Evolutionary conservation across 2,329 filamentous ascomycete species (phyloP), one percentile per base, ranked within the genome.

Genomic region (Colletotrichum graminicola): DNA sequence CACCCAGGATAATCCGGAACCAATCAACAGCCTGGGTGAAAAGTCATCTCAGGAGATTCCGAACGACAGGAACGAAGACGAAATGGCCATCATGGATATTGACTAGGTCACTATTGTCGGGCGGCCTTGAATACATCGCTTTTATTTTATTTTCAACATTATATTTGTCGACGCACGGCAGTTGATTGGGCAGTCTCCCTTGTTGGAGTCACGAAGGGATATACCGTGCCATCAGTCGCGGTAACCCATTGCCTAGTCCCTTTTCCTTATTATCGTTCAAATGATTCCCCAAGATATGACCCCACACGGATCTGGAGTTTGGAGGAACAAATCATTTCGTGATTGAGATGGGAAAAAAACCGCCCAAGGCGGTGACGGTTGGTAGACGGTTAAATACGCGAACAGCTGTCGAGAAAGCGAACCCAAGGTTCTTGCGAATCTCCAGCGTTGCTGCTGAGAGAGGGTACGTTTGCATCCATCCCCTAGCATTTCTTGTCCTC

Each of bases 51-150:
- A 69, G 32, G 69, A 72, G 29, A 41, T 60, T 3, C 59, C 60
- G 7, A 52, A 51, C 21, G 66, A 68, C 29, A 57, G 32, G 10
- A 60, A 54, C 41, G 69, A 83, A 59, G 79, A 81, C 51, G 80
- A 77, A 34, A 81, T 82, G 71, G 76, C 78, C 49, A 72, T 76
- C 12, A 84, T 84, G 82, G 82, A 84, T 34, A 76, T 83, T 29
- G 82, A 84, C 64, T 83, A 76, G 75, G 45, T 23, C 23, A 14
- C 16, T 34, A 5, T 41, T 21, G 16, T 43, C 32, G 18, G 32
- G 36, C 21, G 26, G 43, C 36, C 6, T n/a, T 29, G 16, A 41
- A 23, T 5, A 34, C 43, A 51, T 41, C 29, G 21, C n/a, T 49
- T 36, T 52, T 8, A 34, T 43, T 43, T 54, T n/a, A 39, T 29